Conservation (phyloP, 1,284 basidiomycete species). For the Tilletiaria anomala region DNA sequence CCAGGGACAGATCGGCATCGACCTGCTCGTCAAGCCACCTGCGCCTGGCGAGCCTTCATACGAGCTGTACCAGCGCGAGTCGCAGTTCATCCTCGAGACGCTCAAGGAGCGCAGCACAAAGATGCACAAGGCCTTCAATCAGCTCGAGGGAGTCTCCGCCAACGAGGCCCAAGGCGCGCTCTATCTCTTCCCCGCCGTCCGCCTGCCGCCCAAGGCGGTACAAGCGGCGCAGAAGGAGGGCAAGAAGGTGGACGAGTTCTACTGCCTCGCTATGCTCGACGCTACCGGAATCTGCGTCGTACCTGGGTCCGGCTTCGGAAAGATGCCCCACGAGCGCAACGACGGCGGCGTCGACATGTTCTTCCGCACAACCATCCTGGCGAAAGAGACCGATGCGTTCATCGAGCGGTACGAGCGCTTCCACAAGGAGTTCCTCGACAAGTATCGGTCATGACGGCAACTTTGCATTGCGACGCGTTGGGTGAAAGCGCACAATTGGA, state of each 20-base stretch:
- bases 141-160: slow-evolving; percentile 22
- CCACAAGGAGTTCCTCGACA: slow-evolving; percentile 23
- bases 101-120: slow-evolving; percentile 16
- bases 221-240: slow-evolving; percentile 20
- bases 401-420: slow-evolving; percentile 30
- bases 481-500: no score
- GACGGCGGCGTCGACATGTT: slow-evolving; percentile 6
- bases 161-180: slow-evolving; percentile 57
- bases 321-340: slow-evolving; percentile 10
- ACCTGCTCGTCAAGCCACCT: slow-evolving; percentile 34
- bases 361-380: slow-evolving; percentile 34
- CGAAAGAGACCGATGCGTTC: slow-evolving; percentile 36
- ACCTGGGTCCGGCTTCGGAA: slow-evolving; percentile 33
- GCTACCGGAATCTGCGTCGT: slow-evolving; percentile 37
- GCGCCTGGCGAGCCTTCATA: slow-evolving; percentile 20
- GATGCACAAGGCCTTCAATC: slow-evolving; percentile 24
- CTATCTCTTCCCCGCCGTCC: slow-evolving; percentile 67
- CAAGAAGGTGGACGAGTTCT: slow-evolving; percentile 33
- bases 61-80: slow-evolving; percentile 23
- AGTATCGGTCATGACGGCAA: slow-evolving; percentile 6
- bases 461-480: no score
- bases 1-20: slow-evolving; percentile 37
- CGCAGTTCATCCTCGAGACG: slow-evolving; percentile 19
- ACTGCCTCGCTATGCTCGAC: slow-evolving; percentile 32
- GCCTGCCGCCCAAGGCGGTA: slow-evolving; percentile 43